Evolutionary conservation across 345 rosid species (phyloP), one percentile per base, ranked within the genome.

Genomic region (Gossypium rotundifolium): DNA sequence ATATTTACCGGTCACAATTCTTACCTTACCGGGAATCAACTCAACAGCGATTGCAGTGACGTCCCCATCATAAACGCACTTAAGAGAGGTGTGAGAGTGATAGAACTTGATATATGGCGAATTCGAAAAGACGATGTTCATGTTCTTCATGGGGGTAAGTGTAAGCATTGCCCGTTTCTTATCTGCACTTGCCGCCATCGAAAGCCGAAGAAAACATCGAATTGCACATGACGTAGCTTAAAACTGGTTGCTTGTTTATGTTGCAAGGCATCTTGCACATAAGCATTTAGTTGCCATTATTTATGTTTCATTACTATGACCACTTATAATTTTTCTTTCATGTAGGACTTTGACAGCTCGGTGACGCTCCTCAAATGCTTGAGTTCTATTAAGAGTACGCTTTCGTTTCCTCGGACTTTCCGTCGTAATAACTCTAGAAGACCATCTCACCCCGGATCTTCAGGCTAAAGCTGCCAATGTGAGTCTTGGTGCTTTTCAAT

Each of bases 81-180:
- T 78, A 69, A 82, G 53, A 86, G 74, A 81, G 99, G 99, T 62
- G 98, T 93, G 40, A 81, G 98, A 73, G 99, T 91, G 33, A 87
- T 95, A 62, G 97, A 95, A 76, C 84, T 95, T 74, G 99, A 95
- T 87, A 80, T 95, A 59, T 95, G 98, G 99, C 98, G 0, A 95
- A 93, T 81, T 87, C 98, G 74, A 40, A 88, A 90, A 61, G 91
- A 89, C 70, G 74, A 81, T 78, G 89, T 93, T 25, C 82, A 91
- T 52, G 98, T 93, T 81, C 96, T 88, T 78, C 99, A 95, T 72
- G 99, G 99, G 76, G 97, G 99, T 95, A 84, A 77, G 73, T 38
- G 13, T 68, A 42, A 69, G 48, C 65, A 38, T 23, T 10, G 9
- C 6, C 27, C 7, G 2, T 53, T 53, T 53, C 22, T 20, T 6